A percentile compares a stretch with the other conserved stretches of the same genome.
Evolutionary conservation across 2,329 filamentous ascomycete species (phyloP).

Genomic region (Tolypocladium pustulatum): DNA sequence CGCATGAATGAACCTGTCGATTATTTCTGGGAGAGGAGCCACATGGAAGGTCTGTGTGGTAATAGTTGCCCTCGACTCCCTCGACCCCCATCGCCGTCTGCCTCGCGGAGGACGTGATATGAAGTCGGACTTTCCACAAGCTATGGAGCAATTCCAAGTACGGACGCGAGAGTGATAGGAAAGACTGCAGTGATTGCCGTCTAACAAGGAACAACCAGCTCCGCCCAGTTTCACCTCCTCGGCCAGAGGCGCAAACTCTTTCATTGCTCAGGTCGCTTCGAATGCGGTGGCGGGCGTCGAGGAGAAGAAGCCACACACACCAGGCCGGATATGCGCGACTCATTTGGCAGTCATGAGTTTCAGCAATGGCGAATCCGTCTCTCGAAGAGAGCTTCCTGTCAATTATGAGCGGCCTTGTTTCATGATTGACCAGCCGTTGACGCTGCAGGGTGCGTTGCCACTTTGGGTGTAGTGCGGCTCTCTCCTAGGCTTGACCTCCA

Average conservation of each 20-base stretch:
- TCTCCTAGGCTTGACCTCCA: conserved; percentile 9
- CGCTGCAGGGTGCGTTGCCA: not conserved
- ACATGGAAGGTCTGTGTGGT: not conserved
- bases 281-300: not conserved
- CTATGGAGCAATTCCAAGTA: no score
- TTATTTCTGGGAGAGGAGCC: not conserved
- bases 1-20: not conserved
- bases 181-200: not conserved
- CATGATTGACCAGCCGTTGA: not conserved
- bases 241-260: not conserved
- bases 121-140: not conserved
- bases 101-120: not conserved
- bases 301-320: not conserved
- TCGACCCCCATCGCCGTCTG: no score
- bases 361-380: not conserved
- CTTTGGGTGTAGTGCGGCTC: conserved; percentile 2
- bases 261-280: not conserved
- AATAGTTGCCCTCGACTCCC: not conserved
- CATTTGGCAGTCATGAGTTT: not conserved
- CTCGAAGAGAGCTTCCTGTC: no score
- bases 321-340: not conserved
- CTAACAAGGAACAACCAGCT: not conserved
- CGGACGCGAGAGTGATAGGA: not conserved
- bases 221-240: not conserved
- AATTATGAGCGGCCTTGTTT: not conserved